A percentile compares a stretch with the other conserved stretches of the same genome.
phyloP scores from a whole-genome alignment of 306 rosid genomes.

The Coriaria nepalensis region DNA sequence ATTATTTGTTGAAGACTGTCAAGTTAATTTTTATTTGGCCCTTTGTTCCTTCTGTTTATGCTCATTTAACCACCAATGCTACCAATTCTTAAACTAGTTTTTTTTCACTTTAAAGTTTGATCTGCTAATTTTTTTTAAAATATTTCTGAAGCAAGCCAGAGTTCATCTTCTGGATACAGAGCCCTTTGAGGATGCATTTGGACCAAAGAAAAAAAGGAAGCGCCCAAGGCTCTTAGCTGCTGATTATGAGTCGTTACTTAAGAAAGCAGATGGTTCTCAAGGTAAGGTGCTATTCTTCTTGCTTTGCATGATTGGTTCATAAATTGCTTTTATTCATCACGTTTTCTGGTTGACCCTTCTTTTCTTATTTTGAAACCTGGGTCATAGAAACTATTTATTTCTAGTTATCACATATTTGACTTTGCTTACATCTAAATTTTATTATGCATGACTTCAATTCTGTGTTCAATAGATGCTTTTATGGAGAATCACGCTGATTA shows the following conservation, averaged over 20 bases:
- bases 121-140: conserved; percentile 14
- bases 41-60: not conserved
- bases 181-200: conserved; percentile 74
- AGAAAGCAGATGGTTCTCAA: conserved; percentile 82
- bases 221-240: conserved; percentile 64
- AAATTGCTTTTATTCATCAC: no score
- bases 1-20: not conserved
- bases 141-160: conserved; percentile 59
- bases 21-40: not conserved
- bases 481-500: conserved; percentile 42
- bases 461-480: conserved; percentile 38
- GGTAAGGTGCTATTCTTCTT: conserved; percentile 25
- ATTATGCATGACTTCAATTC: not conserved
- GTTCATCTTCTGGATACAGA: conserved; percentile 88
- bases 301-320: not conserved
- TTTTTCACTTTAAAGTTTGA: not conserved
- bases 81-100: no score
- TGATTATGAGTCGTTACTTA: conserved; percentile 64
- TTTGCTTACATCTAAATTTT: not conserved
- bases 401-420: no score
- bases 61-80: not conserved
- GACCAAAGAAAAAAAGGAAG: conserved; percentile 77
- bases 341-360: no score
- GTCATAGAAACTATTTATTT: no score
- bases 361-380: no score